phyloP scores from a whole-genome alignment of 1,284 basidiomycete genomes.

The Cerrena zonata region DNA sequence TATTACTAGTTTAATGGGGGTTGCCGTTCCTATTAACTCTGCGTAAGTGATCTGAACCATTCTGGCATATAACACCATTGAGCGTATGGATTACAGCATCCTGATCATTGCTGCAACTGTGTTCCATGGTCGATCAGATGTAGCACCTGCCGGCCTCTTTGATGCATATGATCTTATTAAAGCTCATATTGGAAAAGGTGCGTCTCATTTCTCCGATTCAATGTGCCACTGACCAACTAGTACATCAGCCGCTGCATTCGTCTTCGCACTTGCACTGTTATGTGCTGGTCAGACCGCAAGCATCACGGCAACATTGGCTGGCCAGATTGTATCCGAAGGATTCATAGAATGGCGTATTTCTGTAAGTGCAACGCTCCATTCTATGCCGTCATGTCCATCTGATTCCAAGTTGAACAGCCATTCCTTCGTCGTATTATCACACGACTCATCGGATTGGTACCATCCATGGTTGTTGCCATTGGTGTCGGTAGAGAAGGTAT shows the following conservation, averaged over 20 bases:
- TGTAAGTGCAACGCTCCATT: conserved; percentile 36
- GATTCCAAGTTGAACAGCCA: conserved; percentile 59
- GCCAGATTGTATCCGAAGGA: conserved; percentile 89
- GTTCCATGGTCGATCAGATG: conserved; percentile 21
- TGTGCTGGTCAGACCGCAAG: conserved; percentile 87
- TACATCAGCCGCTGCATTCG: conserved; percentile 62
- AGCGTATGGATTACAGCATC: conserved; percentile 15
- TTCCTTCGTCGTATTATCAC: conserved; percentile 79
- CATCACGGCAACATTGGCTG: conserved; percentile 87
- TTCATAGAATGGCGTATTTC: conserved; percentile 88
- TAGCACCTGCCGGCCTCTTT: conserved; percentile 66
- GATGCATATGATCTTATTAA: conserved; percentile 76
- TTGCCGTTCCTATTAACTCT: conserved; percentile 83
- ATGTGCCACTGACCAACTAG: too few species aligned
- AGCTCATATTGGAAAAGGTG: conserved; percentile 61
- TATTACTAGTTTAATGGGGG: conserved; percentile 58
- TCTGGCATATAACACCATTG: neutral
- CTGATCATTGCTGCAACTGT: conserved; percentile 26
- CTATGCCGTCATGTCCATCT: neutral
- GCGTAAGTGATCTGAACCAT: conserved; percentile 15
- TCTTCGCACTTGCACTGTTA: conserved; percentile 85
- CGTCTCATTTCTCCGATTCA: too few species aligned
- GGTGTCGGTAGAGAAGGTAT: conserved; percentile 74
- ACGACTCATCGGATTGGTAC: conserved; percentile 80
- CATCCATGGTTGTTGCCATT: conserved; percentile 80